Evolutionary conservation across 768 basidiomycete genomes (phyloP).

Genomic region (Rhodosporidiobolus odoratus): DNA sequence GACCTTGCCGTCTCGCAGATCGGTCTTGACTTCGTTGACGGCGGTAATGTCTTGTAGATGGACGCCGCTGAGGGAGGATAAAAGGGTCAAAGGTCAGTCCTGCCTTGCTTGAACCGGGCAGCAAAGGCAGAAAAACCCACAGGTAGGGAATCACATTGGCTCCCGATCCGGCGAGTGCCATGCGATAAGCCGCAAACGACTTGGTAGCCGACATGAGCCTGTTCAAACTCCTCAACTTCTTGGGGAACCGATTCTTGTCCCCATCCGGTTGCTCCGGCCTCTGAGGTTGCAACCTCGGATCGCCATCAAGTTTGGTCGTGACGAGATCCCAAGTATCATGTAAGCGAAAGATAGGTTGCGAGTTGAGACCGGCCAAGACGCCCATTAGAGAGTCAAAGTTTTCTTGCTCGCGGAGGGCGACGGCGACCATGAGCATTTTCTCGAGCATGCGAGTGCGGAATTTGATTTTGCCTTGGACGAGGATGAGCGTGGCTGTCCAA

Average conservation of each 20-base stretch:
- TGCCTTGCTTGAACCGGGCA: background rate
- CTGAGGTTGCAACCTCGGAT: background rate
- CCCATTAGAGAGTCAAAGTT: slow-evolving; percentile 92
- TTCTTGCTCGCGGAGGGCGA: slow-evolving; percentile 70
- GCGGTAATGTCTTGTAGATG: slow-evolving; percentile 84
- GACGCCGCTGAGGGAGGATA: slow-evolving; percentile 61
- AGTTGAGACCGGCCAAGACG: slow-evolving; percentile 87
- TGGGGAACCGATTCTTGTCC: slow-evolving; percentile 51
- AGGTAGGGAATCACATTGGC: slow-evolving; percentile 76
- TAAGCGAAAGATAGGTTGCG: slow-evolving; percentile 65
- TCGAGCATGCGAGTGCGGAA: slow-evolving; percentile 75
- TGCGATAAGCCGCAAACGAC: slow-evolving; percentile 82
- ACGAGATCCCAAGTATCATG: slow-evolving; percentile 72
- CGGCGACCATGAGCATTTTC: slow-evolving; percentile 78
- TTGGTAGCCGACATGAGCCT: slow-evolving; percentile 73
- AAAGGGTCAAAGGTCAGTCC: background rate
- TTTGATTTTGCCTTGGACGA: slow-evolving; percentile 75
- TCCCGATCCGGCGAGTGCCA: slow-evolving; percentile 77
- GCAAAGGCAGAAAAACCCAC: slow-evolving; percentile 42
- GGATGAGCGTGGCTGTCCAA: slow-evolving; percentile 85
- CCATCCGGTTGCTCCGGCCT: slow-evolving; percentile 10
- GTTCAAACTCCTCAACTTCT: slow-evolving; percentile 75
- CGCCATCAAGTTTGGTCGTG: slow-evolving; percentile 59
- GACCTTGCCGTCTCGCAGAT: slow-evolving; percentile 66
- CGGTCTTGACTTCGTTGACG: slow-evolving; percentile 76